These are phyloP conservation scores for Trametes pubescens DNA, from an alignment of 1,284 basidiomycete genomes.

Conservation along the genomic window DNA sequence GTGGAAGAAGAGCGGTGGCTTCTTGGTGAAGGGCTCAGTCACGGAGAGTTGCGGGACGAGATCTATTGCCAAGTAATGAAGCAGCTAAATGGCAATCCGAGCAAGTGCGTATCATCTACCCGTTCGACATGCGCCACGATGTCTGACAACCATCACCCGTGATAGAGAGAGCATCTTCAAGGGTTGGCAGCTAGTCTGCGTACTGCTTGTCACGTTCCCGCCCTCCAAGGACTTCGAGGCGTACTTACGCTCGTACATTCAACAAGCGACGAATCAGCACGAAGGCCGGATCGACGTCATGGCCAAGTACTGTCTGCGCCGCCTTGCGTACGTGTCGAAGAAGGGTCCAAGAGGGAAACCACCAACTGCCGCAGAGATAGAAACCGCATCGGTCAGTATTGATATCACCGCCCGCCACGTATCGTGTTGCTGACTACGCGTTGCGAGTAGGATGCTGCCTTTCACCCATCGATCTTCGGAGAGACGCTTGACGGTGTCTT, in stretches of 20 bases:
- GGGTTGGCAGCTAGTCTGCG: conserved; percentile 92
- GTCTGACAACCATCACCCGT: not conserved
- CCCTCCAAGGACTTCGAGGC: conserved; percentile 91
- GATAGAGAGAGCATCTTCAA: conserved; percentile 84
- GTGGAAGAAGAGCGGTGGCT: conserved; percentile 88
- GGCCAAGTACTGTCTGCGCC: conserved; percentile 85
- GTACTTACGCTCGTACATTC: conserved; percentile 81
- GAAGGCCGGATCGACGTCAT: conserved; percentile 86
- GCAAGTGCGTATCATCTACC: conserved; percentile 57
- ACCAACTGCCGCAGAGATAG: conserved; percentile 83
- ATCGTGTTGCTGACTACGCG: not conserved
- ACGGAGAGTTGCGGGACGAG: conserved; percentile 89
- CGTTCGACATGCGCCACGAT: not conserved
- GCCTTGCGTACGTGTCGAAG: conserved; percentile 74
- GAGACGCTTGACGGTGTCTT: conserved; percentile 87
- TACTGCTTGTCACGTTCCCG: conserved; percentile 86
- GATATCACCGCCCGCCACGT: conserved; percentile 1
- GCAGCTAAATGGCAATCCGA: conserved; percentile 85
- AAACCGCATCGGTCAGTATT: conserved; percentile 78
- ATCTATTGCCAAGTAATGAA: conserved; percentile 93
- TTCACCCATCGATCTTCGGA: conserved; percentile 92
- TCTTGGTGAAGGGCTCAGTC: conserved; percentile 76
- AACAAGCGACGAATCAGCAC: conserved; percentile 67
- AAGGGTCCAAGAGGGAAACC: conserved; percentile 87
- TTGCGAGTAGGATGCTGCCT: conserved; percentile 80